These are phyloP conservation scores for Vachellia collinsii DNA, from an alignment of 306 rosid genomes.

Conservation along the genomic window DNA sequence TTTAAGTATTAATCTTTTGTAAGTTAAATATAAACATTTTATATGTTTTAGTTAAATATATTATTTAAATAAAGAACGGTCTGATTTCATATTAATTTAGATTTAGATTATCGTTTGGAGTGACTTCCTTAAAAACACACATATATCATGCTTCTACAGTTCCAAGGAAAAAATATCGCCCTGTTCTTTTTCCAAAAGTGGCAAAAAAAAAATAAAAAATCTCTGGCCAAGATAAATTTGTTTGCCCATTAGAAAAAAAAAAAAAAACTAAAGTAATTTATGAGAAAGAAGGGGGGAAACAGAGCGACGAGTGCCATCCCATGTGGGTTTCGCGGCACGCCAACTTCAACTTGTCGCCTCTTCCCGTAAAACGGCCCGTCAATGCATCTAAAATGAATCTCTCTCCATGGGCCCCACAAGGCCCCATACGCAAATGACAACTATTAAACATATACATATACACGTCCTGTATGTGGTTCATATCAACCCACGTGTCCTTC, in stretches of 20 bases:
- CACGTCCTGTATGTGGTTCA: conserved; percentile 45
- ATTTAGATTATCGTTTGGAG: too few relatives aligned
- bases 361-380: conserved; percentile 17
- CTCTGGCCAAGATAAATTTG: neutral
- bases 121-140: too few relatives aligned
- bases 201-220: neutral
- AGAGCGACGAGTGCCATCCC: neutral
- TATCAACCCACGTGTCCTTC: conserved; percentile 46
- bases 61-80: too few relatives aligned
- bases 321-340: conserved; percentile 29
- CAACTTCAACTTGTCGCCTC: conserved; percentile 50
- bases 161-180: neutral
- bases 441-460: conserved; percentile 31
- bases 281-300: neutral
- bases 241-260: neutral
- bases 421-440: conserved; percentile 31
- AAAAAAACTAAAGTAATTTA: neutral
- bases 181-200: neutral
- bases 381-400: conserved; percentile 5
- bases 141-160: neutral
- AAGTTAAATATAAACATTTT: too few relatives aligned
- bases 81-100: too few relatives aligned
- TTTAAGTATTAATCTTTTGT: too few relatives aligned
- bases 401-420: conserved; percentile 50
- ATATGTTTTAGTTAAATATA: too few relatives aligned